phyloP scores from a whole-genome alignment of 176 grass and related monocot genomes.

The Elaeis guineensis region DNA sequence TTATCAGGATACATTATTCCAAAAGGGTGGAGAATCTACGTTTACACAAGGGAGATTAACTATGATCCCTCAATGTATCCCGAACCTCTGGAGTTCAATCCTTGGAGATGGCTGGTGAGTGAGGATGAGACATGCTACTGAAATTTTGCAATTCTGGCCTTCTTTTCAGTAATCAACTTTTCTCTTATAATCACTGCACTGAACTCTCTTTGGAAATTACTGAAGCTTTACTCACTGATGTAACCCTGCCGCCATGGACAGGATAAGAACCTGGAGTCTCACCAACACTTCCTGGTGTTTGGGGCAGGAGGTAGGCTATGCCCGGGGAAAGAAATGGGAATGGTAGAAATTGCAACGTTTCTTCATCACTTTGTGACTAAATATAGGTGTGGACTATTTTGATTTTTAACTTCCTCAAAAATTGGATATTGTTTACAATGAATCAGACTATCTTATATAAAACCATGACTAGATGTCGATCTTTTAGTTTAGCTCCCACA shows the following conservation, averaged over 20 bases:
- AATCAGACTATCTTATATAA: too few relatives aligned
- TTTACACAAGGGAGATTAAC: conserved; percentile 9
- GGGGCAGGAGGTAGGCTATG: conserved; percentile 8
- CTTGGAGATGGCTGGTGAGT: conserved; percentile 18
- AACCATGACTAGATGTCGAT: too few relatives aligned
- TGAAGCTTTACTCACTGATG: too few relatives aligned
- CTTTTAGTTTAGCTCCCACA: too few relatives aligned
- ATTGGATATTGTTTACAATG: too few relatives aligned
- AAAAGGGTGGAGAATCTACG: conserved; percentile 13
- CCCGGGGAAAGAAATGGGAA: conserved; percentile 13
- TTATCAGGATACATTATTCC: conserved; percentile 7
- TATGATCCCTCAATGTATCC: conserved; percentile 14
- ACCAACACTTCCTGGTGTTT: conserved; percentile 6
- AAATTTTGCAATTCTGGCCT: too few relatives aligned
- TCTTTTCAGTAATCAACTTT: too few relatives aligned
- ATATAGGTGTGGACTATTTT: conserved; percentile 3
- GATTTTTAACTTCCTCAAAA: neutral
- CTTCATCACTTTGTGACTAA: conserved; percentile 16
- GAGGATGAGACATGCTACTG: neutral
- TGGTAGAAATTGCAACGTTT: conserved; percentile 5
- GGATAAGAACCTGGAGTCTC: neutral
- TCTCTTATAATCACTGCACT: too few relatives aligned
- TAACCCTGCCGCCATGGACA: neutral
- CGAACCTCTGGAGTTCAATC: conserved; percentile 14
- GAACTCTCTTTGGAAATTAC: too few relatives aligned